Evolutionary conservation across 202 grass and related monocot genomes (phyloP), one percentile per base, ranked within the genome.

Genomic region (Setaria italica): DNA sequence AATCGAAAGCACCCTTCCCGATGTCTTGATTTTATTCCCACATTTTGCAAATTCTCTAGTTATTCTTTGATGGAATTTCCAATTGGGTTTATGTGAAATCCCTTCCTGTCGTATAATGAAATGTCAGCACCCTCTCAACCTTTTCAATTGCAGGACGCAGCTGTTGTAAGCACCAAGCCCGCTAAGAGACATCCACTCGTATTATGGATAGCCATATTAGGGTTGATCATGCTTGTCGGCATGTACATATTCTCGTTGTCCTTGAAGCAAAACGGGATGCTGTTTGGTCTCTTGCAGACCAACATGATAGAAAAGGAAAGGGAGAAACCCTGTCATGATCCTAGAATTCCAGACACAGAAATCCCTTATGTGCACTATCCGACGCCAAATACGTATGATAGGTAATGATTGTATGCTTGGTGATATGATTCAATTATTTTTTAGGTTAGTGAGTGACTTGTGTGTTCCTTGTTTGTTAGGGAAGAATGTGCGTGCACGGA

Each of bases 401-500:
- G 94, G 97, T 99, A 97, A 87, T 74, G 66, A 62, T 55, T 19
- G 30, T 80, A 29, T 45, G 60, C 43, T 63, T 84, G n/a, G 13
- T 3, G 5, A 32, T 80, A 9, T 79, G 80, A 67, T 80, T 78
- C 49, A 6, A 25, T 46, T 5, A 14, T 21, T 65, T 33, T 50
- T 9, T 11, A 70, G 15, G 49, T 51, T 59, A 51, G 30, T 42
- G 13, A 85, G 25, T 84, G 81, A 78, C 67, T 57, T 62, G 39
- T 2, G 49, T 81, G 80, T 87, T 55, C 33, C 69, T 81, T 93
- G 32, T 87, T 84, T 81, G 70, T 70, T 88, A 99, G 97, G 90
- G 87, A 99, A 91, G 94, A 94, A 90, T 99, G 94, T 69, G 82
- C 47, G 16, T 99, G 97, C 85, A 94, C 88, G 33, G 90, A 92